phyloP scores from a whole-genome alignment of 192 early-diverging fungal species.

The Coemansia sp. region DNA sequence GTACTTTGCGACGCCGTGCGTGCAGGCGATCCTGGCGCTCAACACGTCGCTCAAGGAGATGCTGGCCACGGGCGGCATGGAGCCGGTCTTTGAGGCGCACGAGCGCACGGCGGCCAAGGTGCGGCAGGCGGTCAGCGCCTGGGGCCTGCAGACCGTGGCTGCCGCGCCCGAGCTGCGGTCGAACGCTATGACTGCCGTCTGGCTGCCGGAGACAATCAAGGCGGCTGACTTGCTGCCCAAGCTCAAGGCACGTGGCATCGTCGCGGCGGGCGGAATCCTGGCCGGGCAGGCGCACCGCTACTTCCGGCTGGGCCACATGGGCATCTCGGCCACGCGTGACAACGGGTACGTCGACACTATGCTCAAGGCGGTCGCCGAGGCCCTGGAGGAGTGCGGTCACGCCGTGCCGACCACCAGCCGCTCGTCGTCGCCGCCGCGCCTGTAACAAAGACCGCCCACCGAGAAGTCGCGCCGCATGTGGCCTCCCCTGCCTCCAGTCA shows the following conservation, averaged over 20 bases:
- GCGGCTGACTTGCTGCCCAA: slow-evolving; percentile 70
- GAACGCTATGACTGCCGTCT: slow-evolving; percentile 78
- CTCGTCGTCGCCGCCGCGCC: slow-evolving; percentile 35
- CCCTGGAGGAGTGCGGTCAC: slow-evolving; percentile 53
- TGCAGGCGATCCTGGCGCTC: slow-evolving; percentile 87
- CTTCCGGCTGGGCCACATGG: slow-evolving; percentile 93
- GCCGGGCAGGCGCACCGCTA: slow-evolving; percentile 75
- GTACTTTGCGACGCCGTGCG: slow-evolving; percentile 97
- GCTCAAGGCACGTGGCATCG: slow-evolving; percentile 73
- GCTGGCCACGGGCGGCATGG: slow-evolving; percentile 57
- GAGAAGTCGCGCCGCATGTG: background rate
- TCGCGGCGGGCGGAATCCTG: slow-evolving; percentile 90
- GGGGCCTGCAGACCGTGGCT: slow-evolving; percentile 72
- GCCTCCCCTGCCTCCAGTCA: background rate
- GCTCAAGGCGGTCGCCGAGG: slow-evolving; percentile 54
- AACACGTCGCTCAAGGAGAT: slow-evolving; percentile 77
- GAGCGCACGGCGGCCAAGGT: slow-evolving; percentile 64
- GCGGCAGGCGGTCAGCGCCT: slow-evolving; percentile 60
- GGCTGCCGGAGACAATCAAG: slow-evolving; percentile 78
- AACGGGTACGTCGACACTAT: slow-evolving; percentile 62
- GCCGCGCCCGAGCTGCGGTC: slow-evolving; percentile 54
- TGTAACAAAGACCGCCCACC: background rate
- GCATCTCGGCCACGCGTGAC: slow-evolving; percentile 67
- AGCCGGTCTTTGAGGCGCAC: slow-evolving; percentile 73
- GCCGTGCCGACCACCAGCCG: slow-evolving; percentile 7